Conservation (phyloP, 169 alveolate species). For the Condylostoma magnum region DNA sequence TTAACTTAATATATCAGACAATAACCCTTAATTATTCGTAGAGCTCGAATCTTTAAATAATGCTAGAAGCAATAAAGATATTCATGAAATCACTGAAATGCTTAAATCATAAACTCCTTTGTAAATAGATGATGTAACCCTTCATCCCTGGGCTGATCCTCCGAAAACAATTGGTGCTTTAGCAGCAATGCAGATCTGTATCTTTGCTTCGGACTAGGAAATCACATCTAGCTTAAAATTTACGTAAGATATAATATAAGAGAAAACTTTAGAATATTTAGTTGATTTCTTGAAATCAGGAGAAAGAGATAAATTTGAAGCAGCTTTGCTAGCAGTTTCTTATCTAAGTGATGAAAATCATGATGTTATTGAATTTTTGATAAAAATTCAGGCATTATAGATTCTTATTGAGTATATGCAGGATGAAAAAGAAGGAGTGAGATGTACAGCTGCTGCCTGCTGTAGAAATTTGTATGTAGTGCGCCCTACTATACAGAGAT, state of each 20-base stretch:
- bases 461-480: slow-evolving; percentile 23
- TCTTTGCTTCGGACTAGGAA: slow-evolving; percentile 65
- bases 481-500: slow-evolving; percentile 10
- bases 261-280: background rate
- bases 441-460: slow-evolving; percentile 10
- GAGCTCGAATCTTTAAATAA: too few species aligned
- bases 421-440: slow-evolving; percentile 17
- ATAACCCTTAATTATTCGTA: too few species aligned
- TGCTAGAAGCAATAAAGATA: too few species aligned
- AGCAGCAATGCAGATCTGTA: slow-evolving; percentile 94
- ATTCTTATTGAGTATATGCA: background rate
- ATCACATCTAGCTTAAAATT: background rate
- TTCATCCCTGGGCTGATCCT: slow-evolving; percentile 96
- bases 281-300: background rate
- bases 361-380: background rate
- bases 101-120: background rate
- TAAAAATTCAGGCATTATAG: background rate
- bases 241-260: background rate
- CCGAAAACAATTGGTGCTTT: slow-evolving; percentile 95
- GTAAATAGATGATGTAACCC: slow-evolving; percentile 77
- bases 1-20: too few species aligned
- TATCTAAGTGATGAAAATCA: background rate
- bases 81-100: too few species aligned
- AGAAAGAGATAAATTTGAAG: slow-evolving; percentile 25
- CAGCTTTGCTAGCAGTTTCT: slow-evolving; percentile 9